These are phyloP conservation scores for Bolboschoenoplectus hybrid DNA, from an alignment of 202 grass and related monocot genomes.

Conservation along the genomic window DNA sequence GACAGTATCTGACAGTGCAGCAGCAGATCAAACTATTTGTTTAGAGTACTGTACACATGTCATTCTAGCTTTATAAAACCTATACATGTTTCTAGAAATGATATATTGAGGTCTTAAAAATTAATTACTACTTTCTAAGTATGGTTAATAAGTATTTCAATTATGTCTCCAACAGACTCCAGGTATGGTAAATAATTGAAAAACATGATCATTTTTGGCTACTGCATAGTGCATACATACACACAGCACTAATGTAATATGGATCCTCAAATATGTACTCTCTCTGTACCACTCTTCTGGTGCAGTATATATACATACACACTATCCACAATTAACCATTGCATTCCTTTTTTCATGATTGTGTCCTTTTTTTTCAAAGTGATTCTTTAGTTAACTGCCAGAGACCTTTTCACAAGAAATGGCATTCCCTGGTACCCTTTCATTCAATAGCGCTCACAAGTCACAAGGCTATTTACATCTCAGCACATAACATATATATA, in stretches of 20 bases:
- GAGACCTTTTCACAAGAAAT: background rate
- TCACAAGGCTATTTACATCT: background rate
- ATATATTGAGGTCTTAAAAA: background rate
- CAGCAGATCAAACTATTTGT: background rate
- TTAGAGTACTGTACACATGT: background rate
- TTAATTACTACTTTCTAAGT: background rate
- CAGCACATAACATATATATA: background rate
- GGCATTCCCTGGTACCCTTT: background rate
- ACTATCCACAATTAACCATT: background rate
- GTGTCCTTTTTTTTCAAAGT: background rate
- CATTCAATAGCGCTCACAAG: conserved; percentile 7
- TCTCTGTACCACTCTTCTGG: too few relatives aligned
- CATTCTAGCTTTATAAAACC: background rate
- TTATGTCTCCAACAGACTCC: too few relatives aligned
- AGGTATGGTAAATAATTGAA: too few relatives aligned
- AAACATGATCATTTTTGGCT: too few relatives aligned
- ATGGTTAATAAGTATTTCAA: background rate
- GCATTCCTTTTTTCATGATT: background rate
- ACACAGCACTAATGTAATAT: too few relatives aligned
- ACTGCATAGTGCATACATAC: too few relatives aligned
- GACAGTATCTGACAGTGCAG: conserved; percentile 5
- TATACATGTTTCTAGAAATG: background rate
- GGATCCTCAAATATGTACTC: too few relatives aligned
- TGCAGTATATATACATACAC: too few relatives aligned
- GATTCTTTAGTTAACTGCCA: background rate